These are phyloP conservation scores for Ogataea salicorniae DNA, from an alignment of 805 yeast genomes.

Conservation along the genomic window DNA sequence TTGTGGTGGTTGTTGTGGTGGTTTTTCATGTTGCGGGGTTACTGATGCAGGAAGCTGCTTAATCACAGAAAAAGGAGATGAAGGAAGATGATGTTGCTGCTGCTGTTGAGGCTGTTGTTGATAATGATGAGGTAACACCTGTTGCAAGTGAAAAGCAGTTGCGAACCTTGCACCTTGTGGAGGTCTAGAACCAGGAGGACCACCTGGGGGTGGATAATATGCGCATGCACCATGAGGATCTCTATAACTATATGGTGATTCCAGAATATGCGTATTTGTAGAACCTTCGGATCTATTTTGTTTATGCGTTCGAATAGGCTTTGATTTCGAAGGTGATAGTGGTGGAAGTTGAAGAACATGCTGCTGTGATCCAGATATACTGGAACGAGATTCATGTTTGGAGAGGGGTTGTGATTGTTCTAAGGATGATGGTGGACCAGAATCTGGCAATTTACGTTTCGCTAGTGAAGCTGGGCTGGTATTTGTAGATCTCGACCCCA, in stretches of 20 bases:
- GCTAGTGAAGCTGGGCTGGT: slow-evolving; percentile 13
- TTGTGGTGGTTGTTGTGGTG: slow-evolving; percentile 5
- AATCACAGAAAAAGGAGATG: neutral
- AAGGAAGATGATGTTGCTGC: neutral
- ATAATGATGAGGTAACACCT: slow-evolving; percentile 7
- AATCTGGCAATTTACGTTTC: slow-evolving; percentile 15
- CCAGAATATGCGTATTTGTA: slow-evolving; percentile 8
- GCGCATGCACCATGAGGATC: slow-evolving; percentile 3
- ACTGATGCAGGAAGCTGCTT: neutral
- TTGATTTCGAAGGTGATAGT: slow-evolving; percentile 13
- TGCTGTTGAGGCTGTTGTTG: slow-evolving; percentile 5
- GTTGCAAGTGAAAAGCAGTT: slow-evolving; percentile 1
- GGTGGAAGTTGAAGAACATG: slow-evolving; percentile 1
- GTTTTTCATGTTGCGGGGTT: slow-evolving; percentile 2
- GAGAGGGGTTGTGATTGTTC: neutral
- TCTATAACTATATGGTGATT: slow-evolving; percentile 20
- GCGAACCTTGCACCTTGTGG: neutral
- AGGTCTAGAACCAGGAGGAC: neutral
- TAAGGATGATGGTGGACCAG: slow-evolving; percentile 2
- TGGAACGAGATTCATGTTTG: neutral
- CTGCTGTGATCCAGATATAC: no score
- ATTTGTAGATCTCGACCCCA: neutral
- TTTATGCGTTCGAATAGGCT: slow-evolving; percentile 10
- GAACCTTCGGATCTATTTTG: slow-evolving; percentile 16
- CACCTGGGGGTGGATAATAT: neutral